Evolutionary conservation across 306 rosid species (phyloP).

Genomic region (Canavalia gladiata): DNA sequence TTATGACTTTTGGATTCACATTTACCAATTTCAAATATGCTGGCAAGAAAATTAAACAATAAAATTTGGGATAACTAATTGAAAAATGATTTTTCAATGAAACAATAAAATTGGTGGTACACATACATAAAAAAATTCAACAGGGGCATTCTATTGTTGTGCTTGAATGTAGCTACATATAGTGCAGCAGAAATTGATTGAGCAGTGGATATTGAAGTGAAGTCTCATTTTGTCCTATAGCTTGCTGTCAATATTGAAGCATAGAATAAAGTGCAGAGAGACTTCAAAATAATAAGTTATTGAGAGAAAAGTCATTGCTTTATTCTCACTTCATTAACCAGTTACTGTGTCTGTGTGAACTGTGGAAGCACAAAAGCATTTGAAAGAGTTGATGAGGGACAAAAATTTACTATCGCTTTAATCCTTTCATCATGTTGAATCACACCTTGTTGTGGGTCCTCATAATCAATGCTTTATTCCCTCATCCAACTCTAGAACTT

Average conservation of each 20-base stretch:
- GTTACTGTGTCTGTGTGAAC: slow-evolving; percentile 35
- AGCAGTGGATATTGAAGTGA: slow-evolving; percentile 1
- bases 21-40: neutral
- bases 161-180: neutral
- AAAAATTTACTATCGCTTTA: slow-evolving; percentile 44
- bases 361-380: slow-evolving; percentile 47
- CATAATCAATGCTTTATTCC: slow-evolving; percentile 59
- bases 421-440: slow-evolving; percentile 50
- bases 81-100: neutral
- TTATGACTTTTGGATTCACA: too few species aligned
- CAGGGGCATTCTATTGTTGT: slow-evolving; percentile 17
- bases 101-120: too few species aligned
- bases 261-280: slow-evolving; percentile 40
- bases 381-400: slow-evolving; percentile 36
- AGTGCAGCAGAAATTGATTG: slow-evolving; percentile 6
- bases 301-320: slow-evolving; percentile 51
- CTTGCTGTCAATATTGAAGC: slow-evolving; percentile 36
- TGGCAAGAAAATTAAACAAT: too few species aligned
- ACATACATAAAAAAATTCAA: neutral
- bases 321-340: slow-evolving; percentile 51
- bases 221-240: slow-evolving; percentile 38
- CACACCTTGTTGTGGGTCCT: slow-evolving; percentile 58
- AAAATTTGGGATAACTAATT: neutral
- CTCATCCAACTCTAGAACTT: slow-evolving; percentile 46
- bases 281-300: slow-evolving; percentile 32